These are phyloP conservation scores for Arachis monticola DNA, from an alignment of 331 rosid genomes.

Conservation along the genomic window DNA sequence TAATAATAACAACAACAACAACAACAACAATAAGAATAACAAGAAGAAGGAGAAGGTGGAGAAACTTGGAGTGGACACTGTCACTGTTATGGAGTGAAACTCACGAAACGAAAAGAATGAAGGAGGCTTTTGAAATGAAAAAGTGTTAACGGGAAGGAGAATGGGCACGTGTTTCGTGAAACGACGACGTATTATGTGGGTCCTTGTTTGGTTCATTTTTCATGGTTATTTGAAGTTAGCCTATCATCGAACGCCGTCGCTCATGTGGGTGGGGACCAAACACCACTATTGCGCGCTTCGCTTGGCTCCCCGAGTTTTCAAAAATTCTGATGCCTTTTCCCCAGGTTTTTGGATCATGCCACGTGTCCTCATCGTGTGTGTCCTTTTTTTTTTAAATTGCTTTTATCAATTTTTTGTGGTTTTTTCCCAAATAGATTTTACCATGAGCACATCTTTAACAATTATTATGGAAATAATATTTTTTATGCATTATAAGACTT, in stretches of 20 bases:
- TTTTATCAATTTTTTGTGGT: too few relatives aligned
- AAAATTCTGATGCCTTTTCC: conserved; percentile 36
- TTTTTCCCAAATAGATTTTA: too few relatives aligned
- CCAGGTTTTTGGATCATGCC: conserved; percentile 18
- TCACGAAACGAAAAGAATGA: conserved; percentile 6
- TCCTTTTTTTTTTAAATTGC: not conserved
- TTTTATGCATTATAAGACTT: too few relatives aligned
- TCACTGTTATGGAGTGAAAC: conserved; percentile 23
- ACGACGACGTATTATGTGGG: conserved; percentile 52
- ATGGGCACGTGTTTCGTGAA: conserved; percentile 33
- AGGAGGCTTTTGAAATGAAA: conserved; percentile 23
- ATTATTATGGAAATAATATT: too few relatives aligned
- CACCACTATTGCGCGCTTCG: conserved; percentile 56
- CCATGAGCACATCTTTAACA: too few relatives aligned
- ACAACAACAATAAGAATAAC: not conserved
- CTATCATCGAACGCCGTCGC: conserved; percentile 25
- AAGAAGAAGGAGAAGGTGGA: not conserved
- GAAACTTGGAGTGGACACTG: not conserved
- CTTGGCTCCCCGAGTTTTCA: conserved; percentile 54
- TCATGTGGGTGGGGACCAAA: conserved; percentile 58
- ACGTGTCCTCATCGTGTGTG: conserved; percentile 37
- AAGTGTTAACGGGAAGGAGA: not conserved
- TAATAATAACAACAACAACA: too few relatives aligned
- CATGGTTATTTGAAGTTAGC: conserved; percentile 30
- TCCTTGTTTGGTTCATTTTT: conserved; percentile 16